Conservation (phyloP, 495 filamentous ascomycete genomes). For the Penicillium pancosmium region DNA sequence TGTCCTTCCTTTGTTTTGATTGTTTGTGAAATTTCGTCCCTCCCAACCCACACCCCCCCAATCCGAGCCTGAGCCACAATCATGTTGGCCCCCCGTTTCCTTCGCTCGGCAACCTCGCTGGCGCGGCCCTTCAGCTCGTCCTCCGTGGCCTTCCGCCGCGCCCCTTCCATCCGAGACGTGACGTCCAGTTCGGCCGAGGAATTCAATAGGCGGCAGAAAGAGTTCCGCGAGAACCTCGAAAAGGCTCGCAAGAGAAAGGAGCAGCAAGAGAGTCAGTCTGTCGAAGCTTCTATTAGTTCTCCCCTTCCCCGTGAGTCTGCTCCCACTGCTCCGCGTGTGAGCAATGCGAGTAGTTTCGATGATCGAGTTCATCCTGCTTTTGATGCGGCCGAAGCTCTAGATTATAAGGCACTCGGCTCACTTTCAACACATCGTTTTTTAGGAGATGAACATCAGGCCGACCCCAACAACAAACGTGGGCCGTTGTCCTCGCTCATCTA, state of each 20-base stretch:
- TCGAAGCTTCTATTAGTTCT: constrained; percentile 46
- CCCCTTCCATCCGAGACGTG: constrained; percentile 87
- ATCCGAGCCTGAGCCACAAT: constrained; percentile 18
- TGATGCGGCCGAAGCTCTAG: constrained; percentile 43
- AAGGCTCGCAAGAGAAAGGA: constrained; percentile 72
- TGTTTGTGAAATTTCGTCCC: background rate
- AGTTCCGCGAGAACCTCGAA: constrained; percentile 82
- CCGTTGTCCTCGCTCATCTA: constrained; percentile 78
- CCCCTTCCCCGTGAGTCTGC: constrained; percentile 51
- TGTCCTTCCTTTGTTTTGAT: constrained; percentile 3
- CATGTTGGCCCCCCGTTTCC: constrained; percentile 54
- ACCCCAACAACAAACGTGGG: constrained; percentile 51
- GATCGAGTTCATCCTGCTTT: constrained; percentile 34
- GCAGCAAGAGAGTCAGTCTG: constrained; percentile 82
- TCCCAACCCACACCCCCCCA: background rate
- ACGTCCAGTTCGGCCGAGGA: constrained; percentile 65
- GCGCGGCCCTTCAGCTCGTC: constrained; percentile 66
- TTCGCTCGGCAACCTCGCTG: constrained; percentile 51
- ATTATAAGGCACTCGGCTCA: constrained; percentile 63
- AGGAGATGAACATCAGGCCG: constrained; percentile 53
- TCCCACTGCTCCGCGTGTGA: constrained; percentile 59
- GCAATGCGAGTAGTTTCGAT: constrained; percentile 52
- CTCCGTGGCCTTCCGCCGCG: constrained; percentile 52
- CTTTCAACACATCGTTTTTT: constrained; percentile 60
- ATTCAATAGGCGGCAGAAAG: constrained; percentile 80